phyloP scores from a whole-genome alignment of 2,329 filamentous ascomycete genomes.

The Hirsutella minnesotensis region DNA sequence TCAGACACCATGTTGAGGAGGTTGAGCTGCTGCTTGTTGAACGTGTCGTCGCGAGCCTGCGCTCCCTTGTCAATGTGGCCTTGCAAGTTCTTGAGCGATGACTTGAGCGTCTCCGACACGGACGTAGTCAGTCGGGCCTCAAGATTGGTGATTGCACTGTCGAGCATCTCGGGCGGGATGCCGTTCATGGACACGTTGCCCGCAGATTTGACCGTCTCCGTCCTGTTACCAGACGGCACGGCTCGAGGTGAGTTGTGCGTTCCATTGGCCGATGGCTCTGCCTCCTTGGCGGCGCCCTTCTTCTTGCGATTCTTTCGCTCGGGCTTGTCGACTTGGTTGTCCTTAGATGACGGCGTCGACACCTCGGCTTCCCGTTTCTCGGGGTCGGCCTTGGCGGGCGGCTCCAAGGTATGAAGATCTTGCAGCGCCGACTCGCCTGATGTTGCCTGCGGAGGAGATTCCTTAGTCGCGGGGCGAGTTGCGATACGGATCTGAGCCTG shows the following conservation, averaged over 20 bases:
- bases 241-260: slow-evolving; percentile 21
- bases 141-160: slow-evolving; percentile 41
- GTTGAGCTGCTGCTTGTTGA: slow-evolving; percentile 40
- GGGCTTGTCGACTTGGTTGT: slow-evolving; percentile 38
- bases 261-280: slow-evolving; percentile 35
- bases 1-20: slow-evolving; percentile 46
- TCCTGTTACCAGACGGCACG: slow-evolving; percentile 9
- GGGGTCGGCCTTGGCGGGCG: slow-evolving; percentile 26
- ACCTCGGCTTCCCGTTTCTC: slow-evolving; percentile 38
- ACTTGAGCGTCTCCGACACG: slow-evolving; percentile 38
- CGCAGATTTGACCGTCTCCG: slow-evolving; percentile 15
- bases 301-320: slow-evolving; percentile 56
- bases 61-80: slow-evolving; percentile 55
- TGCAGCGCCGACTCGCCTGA: slow-evolving; percentile 16
- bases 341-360: slow-evolving; percentile 24
- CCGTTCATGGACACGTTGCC: slow-evolving; percentile 11
- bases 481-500: slow-evolving; percentile 21
- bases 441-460: slow-evolving; percentile 15
- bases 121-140: slow-evolving; percentile 38
- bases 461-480: slow-evolving; percentile 24
- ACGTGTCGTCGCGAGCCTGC: slow-evolving; percentile 36
- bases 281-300: slow-evolving; percentile 42
- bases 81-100: slow-evolving; percentile 49
- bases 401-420: slow-evolving; percentile 16
- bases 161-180: slow-evolving; percentile 35